Evolutionary conservation across 148 eudicot genomes (phyloP).

Genomic region (Vaccinium myrtillus): DNA sequence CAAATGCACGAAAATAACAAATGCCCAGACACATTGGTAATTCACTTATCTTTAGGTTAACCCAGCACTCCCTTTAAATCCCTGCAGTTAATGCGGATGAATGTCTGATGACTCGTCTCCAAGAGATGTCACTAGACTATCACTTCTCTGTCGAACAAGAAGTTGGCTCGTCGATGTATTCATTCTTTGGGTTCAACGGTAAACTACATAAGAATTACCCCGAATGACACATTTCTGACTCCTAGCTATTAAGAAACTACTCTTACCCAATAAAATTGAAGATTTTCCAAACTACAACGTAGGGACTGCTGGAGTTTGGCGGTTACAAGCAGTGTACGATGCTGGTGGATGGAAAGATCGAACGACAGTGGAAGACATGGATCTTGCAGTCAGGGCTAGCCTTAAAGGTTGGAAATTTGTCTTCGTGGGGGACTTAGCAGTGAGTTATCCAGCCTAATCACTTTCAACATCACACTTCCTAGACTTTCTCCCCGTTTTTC

Average conservation of each 20-base stretch:
- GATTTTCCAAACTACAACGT: not conserved
- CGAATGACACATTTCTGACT: not conserved
- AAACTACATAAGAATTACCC: constrained; percentile 1
- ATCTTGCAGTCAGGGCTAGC: constrained; percentile 49
- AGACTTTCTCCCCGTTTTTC: not conserved
- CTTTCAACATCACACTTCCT: not conserved
- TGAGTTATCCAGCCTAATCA: constrained; percentile 14
- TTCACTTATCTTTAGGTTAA: constrained; percentile 1
- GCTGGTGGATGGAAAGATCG: constrained; percentile 62
- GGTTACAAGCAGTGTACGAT: constrained; percentile 39
- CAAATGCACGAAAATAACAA: not conserved
- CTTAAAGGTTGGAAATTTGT: constrained; percentile 51
- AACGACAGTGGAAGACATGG: constrained; percentile 56
- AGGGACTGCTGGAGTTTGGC: constrained; percentile 58
- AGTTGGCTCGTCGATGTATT: constrained; percentile 48
- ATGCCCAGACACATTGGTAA: not conserved
- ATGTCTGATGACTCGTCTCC: constrained; percentile 49
- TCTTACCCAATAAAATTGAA: not conserved
- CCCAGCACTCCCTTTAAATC: not conserved
- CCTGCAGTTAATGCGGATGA: constrained; percentile 43
- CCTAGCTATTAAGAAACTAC: constrained; percentile 7
- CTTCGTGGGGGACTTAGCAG: constrained; percentile 39
- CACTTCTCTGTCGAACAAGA: constrained; percentile 54
- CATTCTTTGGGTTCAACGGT: constrained; percentile 56
- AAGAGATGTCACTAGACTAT: constrained; percentile 53